Conservation (phyloP, 352 stramenopile genomes). For the Globisporangium solare region DNA sequence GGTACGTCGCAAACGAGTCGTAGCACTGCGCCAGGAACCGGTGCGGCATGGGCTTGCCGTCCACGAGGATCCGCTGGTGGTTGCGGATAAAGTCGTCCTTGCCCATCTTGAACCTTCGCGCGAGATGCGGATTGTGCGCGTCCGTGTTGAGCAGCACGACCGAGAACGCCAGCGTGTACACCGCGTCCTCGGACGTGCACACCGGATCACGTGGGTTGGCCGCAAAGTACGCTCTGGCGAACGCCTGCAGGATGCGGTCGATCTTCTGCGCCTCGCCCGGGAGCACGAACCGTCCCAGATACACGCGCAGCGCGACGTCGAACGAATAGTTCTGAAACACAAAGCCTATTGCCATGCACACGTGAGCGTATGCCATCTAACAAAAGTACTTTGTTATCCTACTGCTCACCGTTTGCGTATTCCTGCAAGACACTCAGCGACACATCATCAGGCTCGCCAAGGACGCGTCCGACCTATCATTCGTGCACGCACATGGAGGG, state of each 20-base stretch:
- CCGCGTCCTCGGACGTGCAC: constrained; percentile 63
- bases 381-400: constrained; percentile 1
- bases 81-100: constrained; percentile 74
- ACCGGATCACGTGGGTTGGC: constrained; percentile 46
- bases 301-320: constrained; percentile 69
- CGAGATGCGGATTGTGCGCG: constrained; percentile 63
- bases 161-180: constrained; percentile 78
- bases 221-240: constrained; percentile 57
- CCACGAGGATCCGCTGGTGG: constrained; percentile 44
- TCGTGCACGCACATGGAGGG: not conserved
- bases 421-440: constrained; percentile 61
- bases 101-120: constrained; percentile 67
- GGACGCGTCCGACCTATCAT: constrained; percentile 47
- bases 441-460: constrained; percentile 59
- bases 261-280: constrained; percentile 81
- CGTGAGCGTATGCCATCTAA: not conserved
- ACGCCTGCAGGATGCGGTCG: constrained; percentile 78
- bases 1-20: constrained; percentile 51
- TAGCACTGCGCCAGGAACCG: constrained; percentile 54
- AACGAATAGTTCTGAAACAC: constrained; percentile 52
- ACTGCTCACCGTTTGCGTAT: constrained; percentile 46
- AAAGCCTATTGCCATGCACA: constrained; percentile 29
- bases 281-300: constrained; percentile 62
- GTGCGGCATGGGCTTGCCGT: constrained; percentile 37
- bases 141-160: constrained; percentile 79